Evolutionary conservation across 306 rosid genomes (phyloP).

Genomic region (Pyrus communis): DNA sequence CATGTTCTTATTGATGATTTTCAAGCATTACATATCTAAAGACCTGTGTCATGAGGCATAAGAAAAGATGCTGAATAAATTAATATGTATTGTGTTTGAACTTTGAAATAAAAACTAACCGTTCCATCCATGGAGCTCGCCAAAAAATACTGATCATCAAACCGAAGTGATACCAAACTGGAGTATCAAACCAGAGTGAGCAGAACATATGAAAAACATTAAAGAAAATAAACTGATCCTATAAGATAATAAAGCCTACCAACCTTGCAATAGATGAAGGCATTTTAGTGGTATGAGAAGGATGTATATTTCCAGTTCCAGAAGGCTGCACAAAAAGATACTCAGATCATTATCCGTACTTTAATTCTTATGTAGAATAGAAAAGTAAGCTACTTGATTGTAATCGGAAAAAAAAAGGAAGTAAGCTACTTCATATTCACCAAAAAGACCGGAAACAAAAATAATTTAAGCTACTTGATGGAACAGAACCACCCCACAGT

Average conservation of each 20-base stretch:
- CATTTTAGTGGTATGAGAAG: constrained; percentile 55
- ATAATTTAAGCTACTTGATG: not conserved
- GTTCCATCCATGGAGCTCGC: constrained; percentile 98
- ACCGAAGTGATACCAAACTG: constrained; percentile 74
- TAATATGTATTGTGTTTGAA: not conserved
- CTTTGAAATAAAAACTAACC: constrained; percentile 39
- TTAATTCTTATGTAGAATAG: not conserved
- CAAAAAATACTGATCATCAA: constrained; percentile 74
- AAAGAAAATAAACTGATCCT: not conserved
- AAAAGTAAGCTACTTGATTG: not conserved
- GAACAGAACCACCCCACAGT: not conserved
- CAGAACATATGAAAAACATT: not conserved
- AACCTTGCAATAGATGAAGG: constrained; percentile 81
- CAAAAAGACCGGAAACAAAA: not conserved
- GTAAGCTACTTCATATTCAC: not conserved
- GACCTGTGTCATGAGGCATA: not conserved
- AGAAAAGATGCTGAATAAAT: not conserved
- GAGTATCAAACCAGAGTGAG: constrained; percentile 18
- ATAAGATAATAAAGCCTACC: constrained; percentile 15
- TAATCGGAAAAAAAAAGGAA: no score
- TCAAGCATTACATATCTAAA: not conserved
- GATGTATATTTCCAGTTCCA: constrained; percentile 56
- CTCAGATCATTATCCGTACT: constrained; percentile 8
- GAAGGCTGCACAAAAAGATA: constrained; percentile 41
- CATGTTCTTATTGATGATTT: not conserved